These are phyloP conservation scores for Polytolypa hystricis DNA, from an alignment of 2,329 filamentous ascomycete genomes.

Conservation along the genomic window DNA sequence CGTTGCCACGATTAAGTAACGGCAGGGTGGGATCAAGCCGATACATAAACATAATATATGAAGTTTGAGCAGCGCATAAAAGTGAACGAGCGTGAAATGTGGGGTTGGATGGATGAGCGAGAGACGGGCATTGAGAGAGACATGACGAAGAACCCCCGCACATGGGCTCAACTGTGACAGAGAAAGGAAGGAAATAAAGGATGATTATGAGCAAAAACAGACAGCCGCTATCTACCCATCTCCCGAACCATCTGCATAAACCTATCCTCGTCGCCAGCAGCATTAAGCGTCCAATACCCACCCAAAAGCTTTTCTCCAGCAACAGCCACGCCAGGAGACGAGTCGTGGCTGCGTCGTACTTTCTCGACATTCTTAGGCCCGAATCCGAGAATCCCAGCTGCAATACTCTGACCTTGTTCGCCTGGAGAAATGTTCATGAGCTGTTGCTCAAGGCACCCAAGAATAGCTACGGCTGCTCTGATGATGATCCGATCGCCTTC, in stretches of 20 bases:
- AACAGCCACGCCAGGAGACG: neutral
- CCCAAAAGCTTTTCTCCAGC: neutral
- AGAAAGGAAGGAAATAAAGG: too few relatives aligned
- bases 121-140: too few relatives aligned
- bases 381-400: slow-evolving; percentile 21
- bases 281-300: slow-evolving; percentile 18
- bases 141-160: too few relatives aligned
- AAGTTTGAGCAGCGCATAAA: too few relatives aligned
- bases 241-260: slow-evolving; percentile 22
- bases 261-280: slow-evolving; percentile 17
- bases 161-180: too few relatives aligned
- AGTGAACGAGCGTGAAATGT: too few relatives aligned
- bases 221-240: too few relatives aligned
- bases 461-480: slow-evolving; percentile 32
- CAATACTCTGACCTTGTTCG: slow-evolving; percentile 22
- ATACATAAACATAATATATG: too few relatives aligned
- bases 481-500: slow-evolving; percentile 45
- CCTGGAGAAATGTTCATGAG: slow-evolving; percentile 30
- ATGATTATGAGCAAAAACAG: too few relatives aligned
- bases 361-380: slow-evolving; percentile 13
- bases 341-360: neutral
- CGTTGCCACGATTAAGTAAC: too few relatives aligned
- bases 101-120: too few relatives aligned
- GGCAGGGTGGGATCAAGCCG: too few relatives aligned
- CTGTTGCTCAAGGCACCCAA: slow-evolving; percentile 34